Base-by-base conservation (phyloP, 805 yeast species). In the Cyberlindnera amylophila region DNA sequence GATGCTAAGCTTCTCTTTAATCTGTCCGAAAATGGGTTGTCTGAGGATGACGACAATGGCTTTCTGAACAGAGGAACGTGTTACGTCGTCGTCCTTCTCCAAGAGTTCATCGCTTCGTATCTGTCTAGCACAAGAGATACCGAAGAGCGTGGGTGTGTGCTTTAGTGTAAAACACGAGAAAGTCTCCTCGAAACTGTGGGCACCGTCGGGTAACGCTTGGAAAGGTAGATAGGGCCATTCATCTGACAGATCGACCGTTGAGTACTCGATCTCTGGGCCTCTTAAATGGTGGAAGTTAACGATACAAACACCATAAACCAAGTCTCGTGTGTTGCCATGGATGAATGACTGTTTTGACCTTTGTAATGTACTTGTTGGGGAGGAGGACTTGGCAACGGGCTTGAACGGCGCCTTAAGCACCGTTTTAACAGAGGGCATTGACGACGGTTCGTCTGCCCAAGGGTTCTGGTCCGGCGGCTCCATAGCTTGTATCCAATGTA, bases 141-240 rank as follows among this genome's bases (percentile, higher is more conserved):
- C 99, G 70, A 93, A 93, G n/a, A 89, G 63, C 0, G 99, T 93
- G 1, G 78, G 74, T 24, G 59, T 59, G 57, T 79, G 86, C 6
- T 84, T 73, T 34, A 91, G 66, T 18, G 96, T 90, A 65, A 91
- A 91, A 58, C 87, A 87, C 18, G 96, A 82, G 57, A 90, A 88
- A 1, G 96, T 89, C 62, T 93, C 98, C 59, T 89, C 95, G 58
- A 82, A 91, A 17, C 90, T 72, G 61, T 93, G 99, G 2, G 95
- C 82, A 4, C 98, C 98, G 64, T 93, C 99, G 0, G 99, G 98
- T 17, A 93, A 67, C 2, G 96, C 95, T 59, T 90, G 97, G 58
- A 93, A 93, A 3, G 99, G 95, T 32, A 93, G 64, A 55, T 82
- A 80, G 10, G 93, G 89, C 90, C 96, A 93, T 15, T 84, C 65